These are phyloP conservation scores for Colletotrichum aenigma DNA, from an alignment of 2,329 filamentous ascomycete genomes.

Conservation along the genomic window DNA sequence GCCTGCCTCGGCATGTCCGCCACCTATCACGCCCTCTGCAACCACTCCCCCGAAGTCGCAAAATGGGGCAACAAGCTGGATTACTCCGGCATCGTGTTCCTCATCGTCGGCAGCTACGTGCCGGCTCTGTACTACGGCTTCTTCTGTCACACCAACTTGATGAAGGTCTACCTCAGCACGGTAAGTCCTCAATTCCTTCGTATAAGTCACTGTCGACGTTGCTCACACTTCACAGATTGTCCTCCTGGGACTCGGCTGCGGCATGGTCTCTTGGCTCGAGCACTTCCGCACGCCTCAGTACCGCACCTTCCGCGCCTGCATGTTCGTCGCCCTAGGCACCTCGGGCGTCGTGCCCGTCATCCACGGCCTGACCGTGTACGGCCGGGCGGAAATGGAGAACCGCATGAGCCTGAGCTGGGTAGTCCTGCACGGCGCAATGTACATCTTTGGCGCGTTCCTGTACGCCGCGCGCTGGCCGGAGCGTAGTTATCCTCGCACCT, in stretches of 20 bases:
- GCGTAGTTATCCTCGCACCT: conserved; percentile 74
- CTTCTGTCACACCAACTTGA: conserved; percentile 69
- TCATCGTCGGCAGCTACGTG: conserved; percentile 92
- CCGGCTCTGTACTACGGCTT: conserved; percentile 90
- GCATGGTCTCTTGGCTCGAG: conserved; percentile 78
- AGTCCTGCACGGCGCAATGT: conserved; percentile 78
- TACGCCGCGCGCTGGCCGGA: conserved; percentile 91
- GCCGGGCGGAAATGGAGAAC: conserved; percentile 66
- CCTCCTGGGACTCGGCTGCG: conserved; percentile 76
- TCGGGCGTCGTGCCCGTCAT: conserved; percentile 84
- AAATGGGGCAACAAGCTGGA: conserved; percentile 92
- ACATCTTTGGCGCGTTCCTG: conserved; percentile 83
- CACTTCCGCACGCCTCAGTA: conserved; percentile 83
- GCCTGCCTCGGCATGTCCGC: conserved; percentile 81
- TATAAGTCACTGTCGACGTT: not conserved
- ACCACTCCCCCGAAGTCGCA: conserved; percentile 80
- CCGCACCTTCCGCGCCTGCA: conserved; percentile 82
- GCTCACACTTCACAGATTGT: conserved; percentile 64
- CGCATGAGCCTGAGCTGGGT: conserved; percentile 85
- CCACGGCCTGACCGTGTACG: conserved; percentile 74
- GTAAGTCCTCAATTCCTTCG: conserved; percentile 49
- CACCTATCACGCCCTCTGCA: conserved; percentile 82
- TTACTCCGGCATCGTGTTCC: conserved; percentile 88
- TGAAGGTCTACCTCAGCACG: conserved; percentile 76
- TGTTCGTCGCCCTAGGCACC: conserved; percentile 88